A percentile compares a stretch with the other conserved stretches of the same genome.
phyloP scores from a whole-genome alignment of 2,329 filamentous ascomycete species.

The Curvularia lunata region DNA sequence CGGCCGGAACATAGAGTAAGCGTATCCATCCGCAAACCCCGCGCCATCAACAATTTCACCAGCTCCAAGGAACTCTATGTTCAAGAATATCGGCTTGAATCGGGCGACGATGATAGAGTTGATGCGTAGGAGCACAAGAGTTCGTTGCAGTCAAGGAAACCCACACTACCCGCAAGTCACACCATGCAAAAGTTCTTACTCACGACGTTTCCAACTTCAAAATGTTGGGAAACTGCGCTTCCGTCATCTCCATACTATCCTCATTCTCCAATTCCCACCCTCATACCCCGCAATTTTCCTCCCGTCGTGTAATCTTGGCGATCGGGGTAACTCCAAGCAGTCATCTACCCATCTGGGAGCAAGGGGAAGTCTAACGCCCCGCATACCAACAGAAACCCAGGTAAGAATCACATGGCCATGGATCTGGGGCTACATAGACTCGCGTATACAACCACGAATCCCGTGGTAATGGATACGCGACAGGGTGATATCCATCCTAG shows the following conservation, averaged over 20 bases:
- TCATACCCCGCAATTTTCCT: constrained; percentile 24
- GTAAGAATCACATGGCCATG: constrained; percentile 27
- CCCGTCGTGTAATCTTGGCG: constrained; percentile 27
- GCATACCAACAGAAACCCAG: too few species aligned
- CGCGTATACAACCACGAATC: constrained; percentile 27
- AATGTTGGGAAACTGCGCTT: constrained; percentile 9
- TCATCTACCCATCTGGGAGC: constrained; percentile 7
- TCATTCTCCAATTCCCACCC: constrained; percentile 7
- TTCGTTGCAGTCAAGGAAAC: constrained; percentile 10
- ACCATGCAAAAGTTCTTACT: background rate
- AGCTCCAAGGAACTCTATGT: background rate
- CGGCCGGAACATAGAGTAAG: background rate
- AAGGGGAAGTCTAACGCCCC: constrained; percentile 8
- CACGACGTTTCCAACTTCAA: constrained; percentile 6
- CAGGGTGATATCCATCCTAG: constrained; percentile 88
- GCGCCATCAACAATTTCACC: background rate
- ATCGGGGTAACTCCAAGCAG: constrained; percentile 16
- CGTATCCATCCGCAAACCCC: background rate
- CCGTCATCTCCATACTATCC: constrained; percentile 21
- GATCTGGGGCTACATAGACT: constrained; percentile 26
- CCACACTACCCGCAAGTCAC: background rate
- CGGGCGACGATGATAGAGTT: constrained; percentile 21
- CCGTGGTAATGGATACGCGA: constrained; percentile 56
- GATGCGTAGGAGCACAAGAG: constrained; percentile 6
- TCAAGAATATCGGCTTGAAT: background rate